Percentiles rank a stretch among this genome's conserved stretches.
These are phyloP conservation scores for Yamadazyma atmosphaerica DNA, from an alignment of 1,139 yeast genomes.

Conservation along the genomic window DNA sequence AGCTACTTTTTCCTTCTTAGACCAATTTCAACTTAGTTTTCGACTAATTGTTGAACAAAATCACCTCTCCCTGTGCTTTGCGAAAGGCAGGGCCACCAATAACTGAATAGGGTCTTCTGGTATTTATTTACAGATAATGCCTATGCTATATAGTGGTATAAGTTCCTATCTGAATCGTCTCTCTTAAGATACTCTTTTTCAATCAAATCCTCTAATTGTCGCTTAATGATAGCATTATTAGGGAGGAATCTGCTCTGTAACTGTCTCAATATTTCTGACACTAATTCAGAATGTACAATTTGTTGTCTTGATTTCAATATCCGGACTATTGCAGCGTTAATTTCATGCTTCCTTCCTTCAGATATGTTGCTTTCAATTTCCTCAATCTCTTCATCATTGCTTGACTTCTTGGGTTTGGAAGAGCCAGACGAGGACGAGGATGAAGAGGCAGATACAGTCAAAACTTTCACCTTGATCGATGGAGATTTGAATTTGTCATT, in stretches of 20 bases:
- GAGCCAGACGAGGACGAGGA: slow-evolving; percentile 24
- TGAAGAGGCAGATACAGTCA: slow-evolving; percentile 58
- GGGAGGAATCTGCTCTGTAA: slow-evolving; percentile 68
- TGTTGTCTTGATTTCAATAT: slow-evolving; percentile 77
- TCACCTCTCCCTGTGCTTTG: too few species aligned
- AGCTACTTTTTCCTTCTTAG: too few species aligned
- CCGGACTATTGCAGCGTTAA: slow-evolving; percentile 88
- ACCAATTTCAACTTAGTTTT: too few species aligned
- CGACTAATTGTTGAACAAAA: too few species aligned
- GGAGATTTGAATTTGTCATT: slow-evolving; percentile 75
- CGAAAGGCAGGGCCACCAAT: too few species aligned
- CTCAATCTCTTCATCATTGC: slow-evolving; percentile 34
- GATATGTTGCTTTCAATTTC: slow-evolving; percentile 35
- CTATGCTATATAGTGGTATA: slow-evolving; percentile 73
- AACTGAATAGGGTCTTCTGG: not conserved
- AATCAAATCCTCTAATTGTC: slow-evolving; percentile 74
- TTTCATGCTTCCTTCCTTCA: slow-evolving; percentile 56
- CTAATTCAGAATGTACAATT: slow-evolving; percentile 61
- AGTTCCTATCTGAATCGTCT: slow-evolving; percentile 57
- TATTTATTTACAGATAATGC: not conserved
- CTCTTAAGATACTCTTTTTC: slow-evolving; percentile 84
- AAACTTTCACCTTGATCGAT: slow-evolving; percentile 69
- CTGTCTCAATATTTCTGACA: slow-evolving; percentile 65
- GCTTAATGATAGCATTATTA: slow-evolving; percentile 65
- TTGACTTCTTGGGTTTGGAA: slow-evolving; percentile 25